Evolutionary conservation across 1,284 basidiomycete genomes (phyloP).

Genomic region (Porphyrellus sp.): DNA sequence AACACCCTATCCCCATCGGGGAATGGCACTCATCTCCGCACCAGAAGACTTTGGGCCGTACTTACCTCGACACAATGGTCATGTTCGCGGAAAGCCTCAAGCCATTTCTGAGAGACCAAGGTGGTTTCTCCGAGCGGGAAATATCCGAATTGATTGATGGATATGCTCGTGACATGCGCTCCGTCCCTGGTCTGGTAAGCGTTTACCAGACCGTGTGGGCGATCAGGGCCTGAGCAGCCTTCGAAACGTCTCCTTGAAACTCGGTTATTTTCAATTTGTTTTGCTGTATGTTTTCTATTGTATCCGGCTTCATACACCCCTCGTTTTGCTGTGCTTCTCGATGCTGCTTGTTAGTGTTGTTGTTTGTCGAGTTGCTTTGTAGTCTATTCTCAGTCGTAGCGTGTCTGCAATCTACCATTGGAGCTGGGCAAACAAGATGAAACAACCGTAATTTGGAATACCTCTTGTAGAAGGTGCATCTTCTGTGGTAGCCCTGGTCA

Average conservation of each 20-base stretch:
- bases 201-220: constrained; percentile 41
- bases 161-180: constrained; percentile 42
- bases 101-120: constrained; percentile 40
- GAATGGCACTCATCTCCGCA: constrained; percentile 40
- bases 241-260: background rate
- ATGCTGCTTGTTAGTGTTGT: background rate
- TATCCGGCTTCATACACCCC: background rate
- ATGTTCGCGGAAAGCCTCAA: constrained; percentile 36
- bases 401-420: too few relatives aligned
- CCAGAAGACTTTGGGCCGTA: constrained; percentile 37
- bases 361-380: background rate
- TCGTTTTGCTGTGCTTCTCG: background rate
- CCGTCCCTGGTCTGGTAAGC: constrained; percentile 41
- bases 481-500: too few relatives aligned
- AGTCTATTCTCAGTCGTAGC: background rate
- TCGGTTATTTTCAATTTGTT: background rate
- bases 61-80: constrained; percentile 39
- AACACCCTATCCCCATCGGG: constrained; percentile 47
- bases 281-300: background rate
- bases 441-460: too few relatives aligned
- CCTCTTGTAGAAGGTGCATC: too few relatives aligned
- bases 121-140: constrained; percentile 36
- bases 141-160: constrained; percentile 39
- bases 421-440: too few relatives aligned
- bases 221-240: constrained; percentile 20